Conservation (phyloP, 2,329 filamentous ascomycete species). For the Diaporthe amygdali region DNA sequence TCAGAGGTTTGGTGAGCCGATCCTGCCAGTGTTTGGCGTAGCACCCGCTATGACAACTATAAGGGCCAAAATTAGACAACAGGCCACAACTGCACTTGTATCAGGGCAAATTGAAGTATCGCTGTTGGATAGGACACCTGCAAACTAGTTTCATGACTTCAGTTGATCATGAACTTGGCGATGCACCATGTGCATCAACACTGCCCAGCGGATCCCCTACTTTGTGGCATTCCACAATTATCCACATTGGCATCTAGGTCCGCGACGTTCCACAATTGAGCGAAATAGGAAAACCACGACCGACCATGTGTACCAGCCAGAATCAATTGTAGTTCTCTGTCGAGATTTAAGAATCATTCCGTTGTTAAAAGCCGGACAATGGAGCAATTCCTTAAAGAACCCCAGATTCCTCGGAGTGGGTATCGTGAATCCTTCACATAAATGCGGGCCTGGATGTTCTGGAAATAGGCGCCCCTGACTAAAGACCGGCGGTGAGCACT, state of each 20-base stretch:
- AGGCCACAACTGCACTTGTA: not conserved
- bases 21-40: not conserved
- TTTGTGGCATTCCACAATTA: not conserved
- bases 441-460: not conserved
- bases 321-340: not conserved
- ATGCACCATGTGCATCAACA: not conserved
- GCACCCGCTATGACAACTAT: not conserved
- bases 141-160: not conserved
- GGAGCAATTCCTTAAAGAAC: not conserved
- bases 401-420: not conserved
- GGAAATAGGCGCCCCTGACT: not conserved
- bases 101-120: not conserved
- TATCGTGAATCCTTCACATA: not conserved
- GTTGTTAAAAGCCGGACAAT: not conserved
- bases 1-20: not conserved
- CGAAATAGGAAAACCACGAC: not conserved
- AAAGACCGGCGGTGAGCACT: not conserved
- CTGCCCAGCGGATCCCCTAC: not conserved
- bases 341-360: not conserved
- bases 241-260: not conserved
- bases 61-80: not conserved
- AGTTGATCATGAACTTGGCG: not conserved
- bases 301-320: not conserved
- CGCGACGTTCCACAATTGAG: not conserved
- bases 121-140: not conserved